Evolutionary conservation across 257 asterid species (phyloP).

Genomic region (Lavandula angustifolia): DNA sequence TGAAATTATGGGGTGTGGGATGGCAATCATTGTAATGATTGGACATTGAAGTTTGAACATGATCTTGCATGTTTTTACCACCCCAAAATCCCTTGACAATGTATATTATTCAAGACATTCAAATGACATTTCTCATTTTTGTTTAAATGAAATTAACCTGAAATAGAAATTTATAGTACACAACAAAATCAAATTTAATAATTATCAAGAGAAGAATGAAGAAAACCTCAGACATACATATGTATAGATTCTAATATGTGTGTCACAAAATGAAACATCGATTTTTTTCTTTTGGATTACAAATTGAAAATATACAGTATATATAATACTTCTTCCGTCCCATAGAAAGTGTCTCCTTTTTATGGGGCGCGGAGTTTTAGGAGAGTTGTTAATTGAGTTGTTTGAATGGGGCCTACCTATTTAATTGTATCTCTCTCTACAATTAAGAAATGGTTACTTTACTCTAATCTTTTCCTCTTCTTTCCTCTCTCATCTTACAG

Average conservation of each 20-base stretch:
- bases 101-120: constrained; percentile 7
- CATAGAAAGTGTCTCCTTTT: too few relatives aligned
- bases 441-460: too few relatives aligned
- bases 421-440: too few relatives aligned
- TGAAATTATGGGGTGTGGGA: constrained; percentile 26
- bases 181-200: not conserved
- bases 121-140: not conserved
- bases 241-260: not conserved
- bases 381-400: too few relatives aligned
- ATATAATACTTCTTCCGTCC: too few relatives aligned
- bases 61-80: constrained; percentile 38
- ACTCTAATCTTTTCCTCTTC: too few relatives aligned
- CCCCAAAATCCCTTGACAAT: constrained; percentile 22
- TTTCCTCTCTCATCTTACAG: too few relatives aligned
- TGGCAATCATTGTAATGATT: constrained; percentile 21
- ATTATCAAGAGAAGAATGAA: not conserved
- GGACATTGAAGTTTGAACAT: constrained; percentile 28
- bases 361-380: too few relatives aligned
- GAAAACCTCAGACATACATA: not conserved
- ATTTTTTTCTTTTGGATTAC: too few relatives aligned
- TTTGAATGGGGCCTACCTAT: too few relatives aligned
- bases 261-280: too few relatives aligned
- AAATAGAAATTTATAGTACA: not conserved
- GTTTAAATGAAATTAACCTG: not conserved
- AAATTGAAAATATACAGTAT: too few relatives aligned